A percentile compares a stretch with the other conserved stretches of the same genome.
Evolutionary conservation across 2,329 filamentous ascomycete genomes (phyloP).

Genomic region (Simplicillium aogashimaense): DNA sequence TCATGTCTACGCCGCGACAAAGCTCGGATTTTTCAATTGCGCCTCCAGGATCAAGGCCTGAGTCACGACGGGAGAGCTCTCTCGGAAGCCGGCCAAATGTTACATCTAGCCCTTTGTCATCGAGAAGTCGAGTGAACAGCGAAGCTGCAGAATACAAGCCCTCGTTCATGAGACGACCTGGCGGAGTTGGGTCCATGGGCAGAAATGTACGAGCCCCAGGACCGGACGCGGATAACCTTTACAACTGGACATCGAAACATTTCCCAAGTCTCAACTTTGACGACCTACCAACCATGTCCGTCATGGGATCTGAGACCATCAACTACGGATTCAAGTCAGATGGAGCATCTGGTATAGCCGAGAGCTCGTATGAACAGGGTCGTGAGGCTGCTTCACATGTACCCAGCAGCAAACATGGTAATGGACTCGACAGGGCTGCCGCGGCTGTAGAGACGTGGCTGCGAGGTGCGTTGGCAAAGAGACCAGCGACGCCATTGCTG

Average conservation of each 20-base stretch:
- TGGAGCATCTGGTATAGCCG: conserved; percentile 31
- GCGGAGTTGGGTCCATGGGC: conserved; percentile 76
- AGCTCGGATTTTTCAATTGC: conserved; percentile 50
- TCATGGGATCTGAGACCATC: conserved; percentile 51
- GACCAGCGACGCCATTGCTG: conserved; percentile 40
- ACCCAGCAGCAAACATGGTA: conserved; percentile 27
- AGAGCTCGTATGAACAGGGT: conserved; percentile 40
- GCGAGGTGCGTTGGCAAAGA: conserved; percentile 64
- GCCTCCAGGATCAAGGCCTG: conserved; percentile 23
- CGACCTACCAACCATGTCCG: conserved; percentile 53
- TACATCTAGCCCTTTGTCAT: conserved; percentile 22
- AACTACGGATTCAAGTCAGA: conserved; percentile 41
- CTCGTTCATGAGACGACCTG: conserved; percentile 68
- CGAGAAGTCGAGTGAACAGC: conserved; percentile 26
- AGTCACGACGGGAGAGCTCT: conserved; percentile 33
- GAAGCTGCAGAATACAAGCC: conserved; percentile 30
- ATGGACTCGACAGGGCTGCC: conserved; percentile 69
- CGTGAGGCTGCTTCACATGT: conserved; percentile 29
- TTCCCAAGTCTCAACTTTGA: conserved; percentile 70
- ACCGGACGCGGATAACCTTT: conserved; percentile 75
- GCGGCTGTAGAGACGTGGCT: conserved; percentile 87
- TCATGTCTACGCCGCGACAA: conserved; percentile 55
- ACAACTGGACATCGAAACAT: conserved; percentile 74
- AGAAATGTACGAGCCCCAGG: conserved; percentile 64
- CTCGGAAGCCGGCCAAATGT: conserved; percentile 24